Evolutionary conservation across 2,329 filamentous ascomycete genomes (phyloP).

Genomic region (Trichocomaceae sp.): DNA sequence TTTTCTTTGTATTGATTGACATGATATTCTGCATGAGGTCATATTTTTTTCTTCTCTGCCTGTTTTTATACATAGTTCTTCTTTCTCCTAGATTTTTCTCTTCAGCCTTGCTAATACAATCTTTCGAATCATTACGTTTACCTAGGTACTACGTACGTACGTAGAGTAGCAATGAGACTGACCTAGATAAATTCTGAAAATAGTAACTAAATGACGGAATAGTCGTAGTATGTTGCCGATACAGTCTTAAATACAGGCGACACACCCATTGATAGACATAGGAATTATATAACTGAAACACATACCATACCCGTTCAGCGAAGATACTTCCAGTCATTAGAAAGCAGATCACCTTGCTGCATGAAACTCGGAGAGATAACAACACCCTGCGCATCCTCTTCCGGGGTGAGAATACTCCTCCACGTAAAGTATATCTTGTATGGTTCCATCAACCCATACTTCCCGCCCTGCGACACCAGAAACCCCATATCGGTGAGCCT

Average conservation of each 20-base stretch:
- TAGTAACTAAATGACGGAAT: too few relatives aligned
- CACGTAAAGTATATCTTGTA: background rate
- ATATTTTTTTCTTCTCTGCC: background rate
- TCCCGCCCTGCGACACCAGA: background rate
- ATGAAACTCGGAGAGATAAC: background rate
- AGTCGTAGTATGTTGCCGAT: too few relatives aligned
- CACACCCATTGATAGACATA: too few relatives aligned
- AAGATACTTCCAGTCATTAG: too few relatives aligned
- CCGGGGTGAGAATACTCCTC: background rate
- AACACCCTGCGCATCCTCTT: background rate
- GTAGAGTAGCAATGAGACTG: too few relatives aligned
- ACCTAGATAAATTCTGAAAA: too few relatives aligned
- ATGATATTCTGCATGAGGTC: conserved; percentile 5
- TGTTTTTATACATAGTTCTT: background rate
- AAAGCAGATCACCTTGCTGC: too few relatives aligned
- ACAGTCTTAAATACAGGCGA: too few relatives aligned
- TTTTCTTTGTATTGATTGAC: background rate
- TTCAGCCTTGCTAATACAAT: background rate
- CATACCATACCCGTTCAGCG: too few relatives aligned
- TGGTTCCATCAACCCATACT: background rate
- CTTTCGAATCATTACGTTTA: background rate
- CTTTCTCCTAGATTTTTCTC: background rate
- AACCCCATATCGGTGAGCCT: background rate
- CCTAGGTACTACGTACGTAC: too few relatives aligned
- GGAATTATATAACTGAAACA: too few relatives aligned